Evolutionary conservation across 805 yeast genomes (phyloP).

Genomic region (Martiniozyma abietophila): DNA sequence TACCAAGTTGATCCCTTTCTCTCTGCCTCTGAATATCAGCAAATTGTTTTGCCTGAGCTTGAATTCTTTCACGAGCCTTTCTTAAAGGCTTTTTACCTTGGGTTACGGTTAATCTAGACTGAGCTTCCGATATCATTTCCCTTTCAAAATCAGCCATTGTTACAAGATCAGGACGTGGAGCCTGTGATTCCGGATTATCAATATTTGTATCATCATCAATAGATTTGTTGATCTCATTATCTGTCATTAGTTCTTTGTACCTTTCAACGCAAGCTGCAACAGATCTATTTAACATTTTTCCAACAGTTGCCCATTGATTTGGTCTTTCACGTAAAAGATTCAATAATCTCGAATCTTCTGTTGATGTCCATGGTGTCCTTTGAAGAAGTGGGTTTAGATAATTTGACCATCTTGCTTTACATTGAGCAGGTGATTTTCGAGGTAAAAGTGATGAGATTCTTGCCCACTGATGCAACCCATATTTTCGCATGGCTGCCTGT

Average conservation of each 20-base stretch:
- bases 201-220: constrained; percentile 20
- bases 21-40: constrained; percentile 73
- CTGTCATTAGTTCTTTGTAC: constrained; percentile 63
- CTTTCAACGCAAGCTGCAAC: constrained; percentile 82
- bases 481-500: constrained; percentile 85
- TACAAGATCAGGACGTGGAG: constrained; percentile 67
- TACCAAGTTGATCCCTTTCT: constrained; percentile 74
- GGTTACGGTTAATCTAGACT: constrained; percentile 83
- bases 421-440: constrained; percentile 83
- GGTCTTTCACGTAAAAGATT: constrained; percentile 65
- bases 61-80: constrained; percentile 74
- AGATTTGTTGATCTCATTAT: constrained; percentile 16
- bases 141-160: constrained; percentile 72
- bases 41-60: constrained; percentile 68
- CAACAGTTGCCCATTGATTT: constrained; percentile 92
- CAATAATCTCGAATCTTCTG: constrained; percentile 68
- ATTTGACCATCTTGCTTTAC: constrained; percentile 88
- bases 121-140: constrained; percentile 93
- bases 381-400: constrained; percentile 69
- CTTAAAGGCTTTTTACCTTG: constrained; percentile 93
- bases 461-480: constrained; percentile 93
- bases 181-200: constrained; percentile 54
- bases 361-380: constrained; percentile 57
- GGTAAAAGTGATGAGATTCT: constrained; percentile 80
- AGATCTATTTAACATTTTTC: constrained; percentile 71